Conservation (phyloP, 1,139 yeast species). For the Suzukiozyma palmioleophila region DNA sequence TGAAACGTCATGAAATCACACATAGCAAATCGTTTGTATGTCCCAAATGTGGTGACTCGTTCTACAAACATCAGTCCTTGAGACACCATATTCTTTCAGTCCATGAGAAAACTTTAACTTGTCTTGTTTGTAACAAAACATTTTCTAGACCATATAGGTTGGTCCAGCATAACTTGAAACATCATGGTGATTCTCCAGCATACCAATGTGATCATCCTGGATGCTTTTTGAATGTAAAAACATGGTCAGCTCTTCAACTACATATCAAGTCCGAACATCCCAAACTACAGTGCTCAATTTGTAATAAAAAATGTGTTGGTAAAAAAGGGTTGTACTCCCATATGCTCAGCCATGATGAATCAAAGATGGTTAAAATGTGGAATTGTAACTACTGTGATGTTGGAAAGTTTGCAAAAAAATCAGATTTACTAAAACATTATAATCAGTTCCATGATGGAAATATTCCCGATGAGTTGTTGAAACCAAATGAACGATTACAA, state of each 20-base stretch:
- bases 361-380: slow-evolving; percentile 54
- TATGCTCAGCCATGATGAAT: slow-evolving; percentile 55
- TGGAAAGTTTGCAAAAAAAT: slow-evolving; percentile 32
- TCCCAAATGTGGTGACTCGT: slow-evolving; percentile 61
- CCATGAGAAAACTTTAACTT: slow-evolving; percentile 53
- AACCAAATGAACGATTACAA: slow-evolving; percentile 19
- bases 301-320: slow-evolving; percentile 76
- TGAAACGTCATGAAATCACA: slow-evolving; percentile 74
- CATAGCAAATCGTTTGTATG: slow-evolving; percentile 73
- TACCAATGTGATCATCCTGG: slow-evolving; percentile 62
- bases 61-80: slow-evolving; percentile 75
- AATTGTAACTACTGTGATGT: slow-evolving; percentile 50
- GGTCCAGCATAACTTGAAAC: slow-evolving; percentile 56
- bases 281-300: slow-evolving; percentile 56
- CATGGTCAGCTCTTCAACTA: slow-evolving; percentile 72
- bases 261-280: slow-evolving; percentile 77
- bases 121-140: slow-evolving; percentile 54
- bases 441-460: slow-evolving; percentile 39
- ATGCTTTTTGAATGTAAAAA: slow-evolving; percentile 57
- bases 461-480: slow-evolving; percentile 30
- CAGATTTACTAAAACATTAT: slow-evolving; percentile 40
- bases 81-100: slow-evolving; percentile 64
- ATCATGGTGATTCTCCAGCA: slow-evolving; percentile 52
- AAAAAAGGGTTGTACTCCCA: slow-evolving; percentile 67
- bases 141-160: slow-evolving; percentile 61